phyloP scores from a whole-genome alignment of 1,284 basidiomycete genomes.

The Pascua sp. region DNA sequence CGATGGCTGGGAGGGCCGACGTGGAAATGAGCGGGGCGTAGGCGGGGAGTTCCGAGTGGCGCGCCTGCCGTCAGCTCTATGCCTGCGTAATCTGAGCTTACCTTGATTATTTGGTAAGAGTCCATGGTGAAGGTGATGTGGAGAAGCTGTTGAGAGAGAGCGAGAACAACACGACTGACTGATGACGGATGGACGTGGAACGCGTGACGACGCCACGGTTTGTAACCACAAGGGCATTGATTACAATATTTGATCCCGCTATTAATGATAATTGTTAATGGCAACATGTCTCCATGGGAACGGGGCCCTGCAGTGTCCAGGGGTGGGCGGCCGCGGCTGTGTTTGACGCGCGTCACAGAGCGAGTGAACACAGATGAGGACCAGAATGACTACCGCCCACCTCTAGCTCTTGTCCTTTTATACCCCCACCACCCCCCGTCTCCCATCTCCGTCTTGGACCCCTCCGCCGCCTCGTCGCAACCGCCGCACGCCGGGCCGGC shows the following conservation, averaged over 20 bases:
- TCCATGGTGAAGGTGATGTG: conserved; percentile 4
- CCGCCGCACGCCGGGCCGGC: conserved; percentile 1
- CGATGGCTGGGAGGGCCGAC: conserved; percentile 65
- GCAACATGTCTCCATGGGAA: too few relatives aligned
- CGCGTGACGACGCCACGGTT: too few relatives aligned
- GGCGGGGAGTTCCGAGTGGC: conserved; percentile 57
- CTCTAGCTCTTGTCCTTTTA: neutral
- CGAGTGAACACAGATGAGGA: neutral
- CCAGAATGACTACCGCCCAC: neutral
- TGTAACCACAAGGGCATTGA: too few relatives aligned
- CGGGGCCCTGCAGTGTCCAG: neutral
- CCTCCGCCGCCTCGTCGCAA: neutral
- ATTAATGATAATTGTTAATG: too few relatives aligned
- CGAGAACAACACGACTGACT: too few relatives aligned
- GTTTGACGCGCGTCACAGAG: neutral
- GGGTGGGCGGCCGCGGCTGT: too few relatives aligned
- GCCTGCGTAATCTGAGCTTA: neutral
- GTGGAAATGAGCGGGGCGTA: conserved; percentile 68
- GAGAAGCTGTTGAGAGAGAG: too few relatives aligned
- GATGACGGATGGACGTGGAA: too few relatives aligned
- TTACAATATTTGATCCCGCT: too few relatives aligned
- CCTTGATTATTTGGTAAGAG: conserved; percentile 15
- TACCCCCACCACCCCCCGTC: neutral
- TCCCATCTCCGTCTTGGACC: neutral
- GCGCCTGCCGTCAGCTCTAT: conserved; percentile 49